Conservation (phyloP, 2,329 filamentous ascomycete genomes). For the Penicillium sp. region DNA sequence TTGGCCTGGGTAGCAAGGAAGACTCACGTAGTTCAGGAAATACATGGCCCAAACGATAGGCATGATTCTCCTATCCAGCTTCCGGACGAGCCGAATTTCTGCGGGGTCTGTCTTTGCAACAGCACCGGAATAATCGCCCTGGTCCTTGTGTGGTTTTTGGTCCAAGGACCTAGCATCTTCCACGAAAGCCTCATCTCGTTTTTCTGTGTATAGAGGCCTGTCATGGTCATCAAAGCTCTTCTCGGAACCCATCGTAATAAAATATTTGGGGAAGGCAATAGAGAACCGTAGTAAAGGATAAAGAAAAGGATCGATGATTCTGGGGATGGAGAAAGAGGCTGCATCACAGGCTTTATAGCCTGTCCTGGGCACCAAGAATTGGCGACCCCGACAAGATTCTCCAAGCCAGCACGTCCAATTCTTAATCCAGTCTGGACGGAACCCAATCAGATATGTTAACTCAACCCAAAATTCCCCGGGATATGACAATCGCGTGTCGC, state of each 20-base stretch:
- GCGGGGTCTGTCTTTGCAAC: conserved; percentile 2
- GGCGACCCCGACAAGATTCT: neutral
- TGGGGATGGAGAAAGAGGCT: neutral
- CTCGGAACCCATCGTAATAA: neutral
- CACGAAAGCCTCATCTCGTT: neutral
- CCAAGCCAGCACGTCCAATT: neutral
- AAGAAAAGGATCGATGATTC: neutral
- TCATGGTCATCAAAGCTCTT: neutral
- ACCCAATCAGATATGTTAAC: neutral
- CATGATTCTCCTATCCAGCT: conserved; percentile 7
- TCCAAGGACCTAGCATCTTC: neutral
- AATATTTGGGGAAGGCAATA: neutral
- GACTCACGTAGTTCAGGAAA: conserved; percentile 6
- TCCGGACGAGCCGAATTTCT: conserved; percentile 6
- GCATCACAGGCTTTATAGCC: neutral
- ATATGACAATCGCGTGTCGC: neutral
- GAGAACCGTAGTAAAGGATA: neutral
- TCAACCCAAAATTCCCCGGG: neutral
- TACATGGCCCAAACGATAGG: conserved; percentile 13
- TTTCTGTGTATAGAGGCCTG: neutral
- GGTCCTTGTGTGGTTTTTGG: neutral
- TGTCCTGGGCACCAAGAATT: neutral
- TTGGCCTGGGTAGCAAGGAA: neutral
- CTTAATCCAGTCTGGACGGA: neutral
- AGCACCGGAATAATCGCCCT: neutral